These are phyloP conservation scores for Coemansia sp. DNA, from an alignment of 192 early-diverging fungal genomes.

Conservation along the genomic window DNA sequence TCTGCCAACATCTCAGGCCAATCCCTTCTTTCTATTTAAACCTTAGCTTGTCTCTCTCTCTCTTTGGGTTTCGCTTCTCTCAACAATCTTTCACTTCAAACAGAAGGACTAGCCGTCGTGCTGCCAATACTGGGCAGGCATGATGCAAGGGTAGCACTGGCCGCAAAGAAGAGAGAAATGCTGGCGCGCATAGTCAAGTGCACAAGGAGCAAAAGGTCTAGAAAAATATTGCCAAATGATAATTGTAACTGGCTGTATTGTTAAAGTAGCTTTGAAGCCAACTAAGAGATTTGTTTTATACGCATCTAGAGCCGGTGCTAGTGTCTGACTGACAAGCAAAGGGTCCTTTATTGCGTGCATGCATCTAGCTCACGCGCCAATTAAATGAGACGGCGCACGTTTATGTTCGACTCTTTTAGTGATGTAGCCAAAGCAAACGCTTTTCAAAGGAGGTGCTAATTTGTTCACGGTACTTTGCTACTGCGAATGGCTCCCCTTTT, in stretches of 20 bases:
- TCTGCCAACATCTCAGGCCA: too few species aligned
- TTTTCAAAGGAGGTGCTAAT: not conserved
- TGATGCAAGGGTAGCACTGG: constrained; percentile 6
- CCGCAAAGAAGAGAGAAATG: not conserved
- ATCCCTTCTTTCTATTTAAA: too few species aligned
- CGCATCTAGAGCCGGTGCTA: not conserved
- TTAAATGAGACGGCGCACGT: not conserved
- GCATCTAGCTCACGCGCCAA: not conserved
- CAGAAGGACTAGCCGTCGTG: constrained; percentile 7
- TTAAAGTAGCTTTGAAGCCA: not conserved
- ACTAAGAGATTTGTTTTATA: not conserved
- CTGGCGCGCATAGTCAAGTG: not conserved
- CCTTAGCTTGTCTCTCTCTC: too few species aligned
- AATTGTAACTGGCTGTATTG: not conserved
- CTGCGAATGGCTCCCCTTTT: not conserved
- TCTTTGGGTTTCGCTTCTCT: too few species aligned
- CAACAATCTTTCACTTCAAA: too few species aligned
- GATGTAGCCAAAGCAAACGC: not conserved
- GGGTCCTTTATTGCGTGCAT: not conserved
- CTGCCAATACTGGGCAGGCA: not conserved
- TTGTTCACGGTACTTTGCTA: not conserved
- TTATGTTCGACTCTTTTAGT: not conserved
- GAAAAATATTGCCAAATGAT: not conserved
- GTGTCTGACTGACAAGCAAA: not conserved
- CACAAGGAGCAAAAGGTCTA: not conserved